Evolutionary conservation across 352 stramenopile genomes (phyloP).

Genomic region (Bremia lactucae): DNA sequence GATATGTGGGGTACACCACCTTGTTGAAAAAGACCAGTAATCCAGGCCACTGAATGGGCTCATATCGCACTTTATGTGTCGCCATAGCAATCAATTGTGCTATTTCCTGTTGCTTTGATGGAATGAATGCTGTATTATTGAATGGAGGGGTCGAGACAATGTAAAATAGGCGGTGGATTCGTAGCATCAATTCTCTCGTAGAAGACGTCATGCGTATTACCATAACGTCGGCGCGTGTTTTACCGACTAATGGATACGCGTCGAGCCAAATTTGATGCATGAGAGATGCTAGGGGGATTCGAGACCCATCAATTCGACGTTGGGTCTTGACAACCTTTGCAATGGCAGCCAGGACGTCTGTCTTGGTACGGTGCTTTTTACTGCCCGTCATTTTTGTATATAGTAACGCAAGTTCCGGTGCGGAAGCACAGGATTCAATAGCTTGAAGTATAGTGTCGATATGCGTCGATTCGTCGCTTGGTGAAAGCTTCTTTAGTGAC

Average conservation of each 20-base stretch:
- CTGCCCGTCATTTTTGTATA: slow-evolving; percentile 50
- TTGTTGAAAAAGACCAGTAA: slow-evolving; percentile 70
- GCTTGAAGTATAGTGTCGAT: slow-evolving; percentile 33
- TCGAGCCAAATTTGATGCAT: slow-evolving; percentile 54
- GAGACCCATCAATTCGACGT: slow-evolving; percentile 57
- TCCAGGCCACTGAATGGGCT: slow-evolving; percentile 58
- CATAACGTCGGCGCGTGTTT: slow-evolving; percentile 33
- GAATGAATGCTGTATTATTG: slow-evolving; percentile 14
- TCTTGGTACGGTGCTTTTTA: slow-evolving; percentile 32
- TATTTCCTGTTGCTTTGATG: slow-evolving; percentile 9
- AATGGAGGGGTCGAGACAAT: slow-evolving; percentile 36
- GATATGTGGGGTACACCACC: slow-evolving; percentile 44
- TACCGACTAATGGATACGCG: slow-evolving; percentile 23
- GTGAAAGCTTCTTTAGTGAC: slow-evolving; percentile 2
- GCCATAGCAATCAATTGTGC: slow-evolving; percentile 18
- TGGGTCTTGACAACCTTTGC: slow-evolving; percentile 44
- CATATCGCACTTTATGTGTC: slow-evolving; percentile 21
- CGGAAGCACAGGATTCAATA: slow-evolving; percentile 40
- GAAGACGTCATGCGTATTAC: slow-evolving; percentile 33
- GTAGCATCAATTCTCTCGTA: slow-evolving; percentile 37
- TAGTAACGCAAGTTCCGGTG: slow-evolving; percentile 31
- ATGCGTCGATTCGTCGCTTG: slow-evolving; percentile 1
- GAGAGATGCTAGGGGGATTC: slow-evolving; percentile 43
- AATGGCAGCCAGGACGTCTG: slow-evolving; percentile 30
- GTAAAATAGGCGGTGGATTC: slow-evolving; percentile 72